Evolutionary conservation across 2,329 filamentous ascomycete species (phyloP).

Genomic region (Colletotrichum viniferum): DNA sequence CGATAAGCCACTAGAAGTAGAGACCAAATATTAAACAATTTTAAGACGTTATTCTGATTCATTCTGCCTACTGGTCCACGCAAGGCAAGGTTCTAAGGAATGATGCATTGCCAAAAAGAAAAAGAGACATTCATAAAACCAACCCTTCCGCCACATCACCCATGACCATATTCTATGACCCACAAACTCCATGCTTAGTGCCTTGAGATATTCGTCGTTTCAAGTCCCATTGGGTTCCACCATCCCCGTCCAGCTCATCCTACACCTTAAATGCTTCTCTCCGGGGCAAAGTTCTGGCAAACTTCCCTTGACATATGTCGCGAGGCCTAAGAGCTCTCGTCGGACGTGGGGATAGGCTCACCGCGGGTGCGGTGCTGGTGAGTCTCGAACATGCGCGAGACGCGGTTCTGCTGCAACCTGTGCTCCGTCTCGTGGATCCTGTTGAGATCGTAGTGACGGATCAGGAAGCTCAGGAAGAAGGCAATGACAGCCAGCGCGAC

Average conservation of each 20-base stretch:
- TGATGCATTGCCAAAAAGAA: not conserved
- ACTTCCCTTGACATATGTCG: not conserved
- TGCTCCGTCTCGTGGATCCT: constrained; percentile 17
- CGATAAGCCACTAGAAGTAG: not conserved
- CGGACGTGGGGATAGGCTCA: constrained; percentile 4
- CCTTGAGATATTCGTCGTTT: not conserved
- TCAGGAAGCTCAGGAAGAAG: constrained; percentile 15
- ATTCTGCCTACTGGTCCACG: not conserved
- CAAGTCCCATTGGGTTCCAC: not conserved
- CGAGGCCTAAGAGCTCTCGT: not conserved
- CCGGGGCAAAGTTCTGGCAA: not conserved
- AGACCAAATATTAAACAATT: not conserved
- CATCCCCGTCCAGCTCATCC: not conserved
- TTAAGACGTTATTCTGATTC: not conserved
- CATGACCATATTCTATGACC: constrained; percentile 1
- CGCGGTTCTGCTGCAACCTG: constrained; percentile 10
- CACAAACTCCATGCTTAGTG: constrained; percentile 15
- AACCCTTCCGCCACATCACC: not conserved
- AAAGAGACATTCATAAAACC: not conserved
- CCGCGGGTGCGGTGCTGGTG: not conserved
- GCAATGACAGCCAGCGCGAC: constrained; percentile 11
- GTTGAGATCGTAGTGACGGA: constrained; percentile 20
- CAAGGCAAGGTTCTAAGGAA: not conserved
- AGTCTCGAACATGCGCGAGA: constrained; percentile 5
- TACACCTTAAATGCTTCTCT: not conserved